Conservation (phyloP, 2,329 filamentous ascomycete genomes). For the Thelonectria discophora region DNA sequence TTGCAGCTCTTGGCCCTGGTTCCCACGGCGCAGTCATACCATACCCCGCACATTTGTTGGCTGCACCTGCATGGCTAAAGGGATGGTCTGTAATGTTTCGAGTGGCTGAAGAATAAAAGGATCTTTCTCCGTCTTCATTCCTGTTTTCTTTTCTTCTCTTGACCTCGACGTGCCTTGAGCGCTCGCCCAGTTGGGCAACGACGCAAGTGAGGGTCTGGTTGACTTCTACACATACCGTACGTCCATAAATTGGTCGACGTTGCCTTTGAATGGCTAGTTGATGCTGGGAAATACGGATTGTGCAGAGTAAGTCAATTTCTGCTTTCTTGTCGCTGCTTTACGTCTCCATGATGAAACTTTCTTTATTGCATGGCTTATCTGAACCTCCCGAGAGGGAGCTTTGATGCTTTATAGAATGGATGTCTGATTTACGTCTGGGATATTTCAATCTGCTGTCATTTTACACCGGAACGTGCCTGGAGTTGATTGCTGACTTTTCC, state of each 20-base stretch:
- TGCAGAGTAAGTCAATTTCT: constrained; percentile 21
- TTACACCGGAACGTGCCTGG: background rate
- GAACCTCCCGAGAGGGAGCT: constrained; percentile 38
- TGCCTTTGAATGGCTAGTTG: no score
- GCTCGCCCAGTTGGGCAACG: background rate
- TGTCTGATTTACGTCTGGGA: constrained; percentile 35
- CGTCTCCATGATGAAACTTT: constrained; percentile 40
- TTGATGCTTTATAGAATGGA: constrained; percentile 44
- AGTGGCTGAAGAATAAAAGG: constrained; percentile 29
- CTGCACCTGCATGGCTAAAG: constrained; percentile 19
- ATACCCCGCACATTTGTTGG: constrained; percentile 35
- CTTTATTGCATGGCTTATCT: constrained; percentile 48
- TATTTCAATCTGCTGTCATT: background rate
- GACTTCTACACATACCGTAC: no score
- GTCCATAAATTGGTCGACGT: no score
- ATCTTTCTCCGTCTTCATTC: constrained; percentile 2
- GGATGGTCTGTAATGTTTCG: constrained; percentile 17
- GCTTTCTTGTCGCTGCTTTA: background rate
- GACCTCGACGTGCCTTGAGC: background rate
- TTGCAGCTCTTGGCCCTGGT: constrained; percentile 38
- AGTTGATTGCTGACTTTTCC: constrained; percentile 16
- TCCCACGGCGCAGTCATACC: constrained; percentile 33
- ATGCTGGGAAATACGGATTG: background rate
- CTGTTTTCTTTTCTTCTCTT: background rate
- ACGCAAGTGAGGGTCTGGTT: background rate